Percentiles rank a stretch among this genome's conserved stretches.
Evolutionary conservation across 805 yeast genomes (phyloP).

Genomic region (Kodamaea nitidulidarum): DNA sequence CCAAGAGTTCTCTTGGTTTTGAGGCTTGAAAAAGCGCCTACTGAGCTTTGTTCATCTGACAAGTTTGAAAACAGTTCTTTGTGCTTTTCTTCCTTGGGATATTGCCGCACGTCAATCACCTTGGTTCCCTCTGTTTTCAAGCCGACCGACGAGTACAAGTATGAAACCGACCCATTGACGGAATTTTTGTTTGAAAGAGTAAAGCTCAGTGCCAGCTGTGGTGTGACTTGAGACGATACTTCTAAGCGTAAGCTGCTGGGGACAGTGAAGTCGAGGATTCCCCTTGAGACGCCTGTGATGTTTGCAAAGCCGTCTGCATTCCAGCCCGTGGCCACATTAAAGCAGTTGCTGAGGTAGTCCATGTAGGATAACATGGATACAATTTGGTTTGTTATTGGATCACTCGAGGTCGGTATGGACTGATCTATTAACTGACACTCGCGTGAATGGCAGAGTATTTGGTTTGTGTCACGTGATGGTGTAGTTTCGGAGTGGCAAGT

Average conservation of each 20-base stretch:
- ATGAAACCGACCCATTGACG: constrained; percentile 80
- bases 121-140: constrained; percentile 51
- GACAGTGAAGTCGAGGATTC: constrained; percentile 66
- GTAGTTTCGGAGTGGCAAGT: too few species aligned
- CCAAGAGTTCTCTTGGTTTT: not conserved
- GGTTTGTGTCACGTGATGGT: too few species aligned
- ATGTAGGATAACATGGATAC: constrained; percentile 67
- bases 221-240: constrained; percentile 67
- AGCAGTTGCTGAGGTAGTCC: constrained; percentile 79
- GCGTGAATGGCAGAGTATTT: too few species aligned
- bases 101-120: constrained; percentile 24
- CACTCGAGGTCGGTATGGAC: too few species aligned
- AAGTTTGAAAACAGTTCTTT: too few species aligned
- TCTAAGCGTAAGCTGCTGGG: constrained; percentile 66
- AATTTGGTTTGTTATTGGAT: not conserved
- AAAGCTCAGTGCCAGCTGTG: constrained; percentile 66
- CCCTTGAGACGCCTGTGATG: constrained; percentile 65
- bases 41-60: too few species aligned
- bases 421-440: too few species aligned
- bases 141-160: constrained; percentile 65
- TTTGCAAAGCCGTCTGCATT: constrained; percentile 74
- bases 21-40: too few species aligned
- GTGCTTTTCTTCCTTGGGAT: not conserved
- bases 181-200: constrained; percentile 59
- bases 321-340: constrained; percentile 72